Evolutionary conservation across 495 filamentous ascomycete genomes (phyloP).

Genomic region (Immersiella caudata): DNA sequence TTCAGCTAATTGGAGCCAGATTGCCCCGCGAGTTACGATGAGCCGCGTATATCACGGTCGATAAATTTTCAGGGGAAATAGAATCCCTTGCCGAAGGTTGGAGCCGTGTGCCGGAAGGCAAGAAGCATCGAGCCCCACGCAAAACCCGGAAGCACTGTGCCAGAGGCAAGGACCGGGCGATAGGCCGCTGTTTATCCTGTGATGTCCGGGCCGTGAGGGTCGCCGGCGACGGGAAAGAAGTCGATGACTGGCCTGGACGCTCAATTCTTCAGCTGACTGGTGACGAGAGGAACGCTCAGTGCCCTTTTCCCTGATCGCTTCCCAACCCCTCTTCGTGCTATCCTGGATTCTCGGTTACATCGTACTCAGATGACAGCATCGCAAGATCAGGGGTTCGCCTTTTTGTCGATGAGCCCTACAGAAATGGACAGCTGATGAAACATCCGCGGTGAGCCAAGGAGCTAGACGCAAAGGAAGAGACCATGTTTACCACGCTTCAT

Average conservation of each 20-base stretch:
- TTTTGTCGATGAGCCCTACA: background rate
- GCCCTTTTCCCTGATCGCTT: background rate
- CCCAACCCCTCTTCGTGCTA: background rate
- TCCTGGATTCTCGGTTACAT: slow-evolving; percentile 1
- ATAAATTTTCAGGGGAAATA: background rate
- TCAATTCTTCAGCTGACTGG: background rate
- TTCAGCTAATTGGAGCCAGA: slow-evolving; percentile 1
- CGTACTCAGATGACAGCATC: background rate
- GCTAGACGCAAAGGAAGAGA: no score
- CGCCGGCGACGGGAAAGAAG: background rate
- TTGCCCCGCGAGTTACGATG: slow-evolving; percentile 7
- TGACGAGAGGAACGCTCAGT: background rate
- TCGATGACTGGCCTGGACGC: background rate
- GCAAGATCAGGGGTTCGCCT: background rate
- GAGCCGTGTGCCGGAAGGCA: background rate
- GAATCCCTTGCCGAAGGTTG: background rate
- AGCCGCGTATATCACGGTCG: background rate
- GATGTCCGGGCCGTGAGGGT: background rate
- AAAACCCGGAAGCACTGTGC: background rate
- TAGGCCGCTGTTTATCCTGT: background rate
- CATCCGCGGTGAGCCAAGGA: background rate
- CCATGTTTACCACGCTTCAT: background rate
- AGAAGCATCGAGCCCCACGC: background rate
- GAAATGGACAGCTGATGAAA: slow-evolving; percentile 3
- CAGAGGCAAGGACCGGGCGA: background rate